Base-by-base conservation (phyloP, 1,284 basidiomycete species). In the Rugosomyces carneus region DNA sequence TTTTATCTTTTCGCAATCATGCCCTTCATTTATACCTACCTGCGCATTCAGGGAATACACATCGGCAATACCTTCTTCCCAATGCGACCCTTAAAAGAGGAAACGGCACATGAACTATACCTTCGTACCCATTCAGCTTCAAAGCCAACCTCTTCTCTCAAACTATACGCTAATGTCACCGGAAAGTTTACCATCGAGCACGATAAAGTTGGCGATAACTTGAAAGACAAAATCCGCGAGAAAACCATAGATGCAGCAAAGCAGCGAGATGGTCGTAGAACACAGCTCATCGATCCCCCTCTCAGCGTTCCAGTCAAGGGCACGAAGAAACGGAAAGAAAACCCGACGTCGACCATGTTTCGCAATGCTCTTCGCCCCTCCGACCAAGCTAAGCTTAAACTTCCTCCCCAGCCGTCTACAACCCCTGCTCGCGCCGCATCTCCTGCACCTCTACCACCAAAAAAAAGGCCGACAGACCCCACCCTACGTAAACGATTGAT, bases 121-220 rank as follows among this genome's bases (percentile, higher is more conserved):
- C 71, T 87, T 15, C 75, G 83, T 10, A 67, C 76, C 11, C 66
- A 76, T 27, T 71, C 74, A n/a, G 66, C 73, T 5, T 63, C 68
- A 26, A 80, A 78, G 60, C 76, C 74, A 23, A 76, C 68, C 53
- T 73, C 76, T 0, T 78, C 82, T 0, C 73, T 89, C 52, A 84
- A 81, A 59, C 74, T 81, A n/a, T 75, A 80, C 53, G 85, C 83
- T 48, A 80, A 78, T 53, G 75, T 89, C 35, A 69, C 75, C 13
- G 82, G 82, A 32, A 86, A 81, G 59, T 75, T 84, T 57, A 68
- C 66, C 32, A 77, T 87, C 48, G 76, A 80, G 44, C 74, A 49
- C n/a, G 43, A 74, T 41, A 70, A 81, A 55, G 70, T 85, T 27
- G 62, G 57, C 2, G 72, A 70, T n/a, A 64, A 71, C 31, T 69